Evolutionary conservation across 2,329 filamentous ascomycete species (phyloP).

Genomic region (Septoria linicola): DNA sequence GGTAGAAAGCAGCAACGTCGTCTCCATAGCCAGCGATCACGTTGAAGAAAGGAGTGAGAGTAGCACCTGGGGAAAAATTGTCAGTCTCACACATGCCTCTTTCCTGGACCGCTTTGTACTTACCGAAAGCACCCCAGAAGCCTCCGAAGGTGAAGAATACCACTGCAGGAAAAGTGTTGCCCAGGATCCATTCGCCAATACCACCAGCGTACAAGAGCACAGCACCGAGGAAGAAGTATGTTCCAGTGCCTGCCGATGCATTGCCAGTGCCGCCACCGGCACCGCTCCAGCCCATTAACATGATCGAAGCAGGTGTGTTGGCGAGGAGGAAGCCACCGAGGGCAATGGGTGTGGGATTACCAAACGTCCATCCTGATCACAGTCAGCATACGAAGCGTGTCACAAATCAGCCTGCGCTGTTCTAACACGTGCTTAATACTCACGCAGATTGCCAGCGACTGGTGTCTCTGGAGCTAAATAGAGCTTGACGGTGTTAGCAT

Average conservation of each 20-base stretch:
- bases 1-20: constrained; percentile 16
- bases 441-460: constrained; percentile 3
- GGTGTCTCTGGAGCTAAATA: constrained; percentile 11
- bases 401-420: too few species aligned
- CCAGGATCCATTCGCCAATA: constrained; percentile 43
- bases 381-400: too few species aligned
- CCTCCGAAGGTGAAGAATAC: constrained; percentile 54
- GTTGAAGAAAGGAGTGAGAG: constrained; percentile 10
- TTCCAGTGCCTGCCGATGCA: constrained; percentile 16
- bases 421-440: too few species aligned
- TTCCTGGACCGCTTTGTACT: too few species aligned
- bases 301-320: constrained; percentile 23
- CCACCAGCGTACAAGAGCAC: constrained; percentile 17
- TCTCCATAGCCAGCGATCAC: constrained; percentile 21
- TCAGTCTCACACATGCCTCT: too few species aligned
- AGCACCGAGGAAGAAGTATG: constrained; percentile 18
- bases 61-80: too few species aligned
- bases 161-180: constrained; percentile 57
- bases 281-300: constrained; percentile 25
- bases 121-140: constrained; percentile 49
- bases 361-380: constrained; percentile 19
- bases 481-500: neutral
- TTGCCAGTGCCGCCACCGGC: constrained; percentile 23
- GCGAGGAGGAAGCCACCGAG: constrained; percentile 25
- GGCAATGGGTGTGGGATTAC: constrained; percentile 23